Evolutionary conservation across 805 yeast species (phyloP), one percentile per base, ranked within the genome.

Genomic region (Wickerhamomyces bovis): DNA sequence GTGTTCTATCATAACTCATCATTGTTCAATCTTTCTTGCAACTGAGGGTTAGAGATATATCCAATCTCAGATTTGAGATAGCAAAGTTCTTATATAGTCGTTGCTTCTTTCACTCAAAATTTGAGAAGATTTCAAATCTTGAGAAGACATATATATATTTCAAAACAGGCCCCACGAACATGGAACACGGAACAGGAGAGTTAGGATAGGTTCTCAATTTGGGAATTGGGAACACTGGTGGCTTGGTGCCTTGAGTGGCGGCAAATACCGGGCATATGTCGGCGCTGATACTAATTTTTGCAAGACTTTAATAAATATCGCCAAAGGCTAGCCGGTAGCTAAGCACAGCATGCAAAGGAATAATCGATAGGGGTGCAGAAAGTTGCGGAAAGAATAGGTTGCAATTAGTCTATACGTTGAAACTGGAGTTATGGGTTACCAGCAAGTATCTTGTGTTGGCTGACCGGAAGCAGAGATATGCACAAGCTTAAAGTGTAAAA

Each of bases 1-100:
- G 18, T 4, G 11, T 44, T 15, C 46, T 36, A 25, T 50, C 48
- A 31, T 30, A 44, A 16, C 53, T 50, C 51, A 50, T 50, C 53
- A 47, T 50, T 23, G 15, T 40, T 26, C n/a, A 15, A 10, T 28
- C 31, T 28, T 28, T 22, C n/a, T n/a, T n/a, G n/a, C n/a, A n/a
- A n/a, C n/a, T n/a, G n/a, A n/a, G n/a, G n/a, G 6, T 31, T 5
- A 31, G 15, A 31, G 10, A 16, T 5, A 9, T 6, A 3, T 16
- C 20, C 20, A 33, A 33, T 33, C 36, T 33, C 4, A 33, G 36
- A 18, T 33, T 33, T 33, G 36, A 33, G 36, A 33, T 33, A 33
- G 36, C 36, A 33, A 33, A 33, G 36, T 33, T 18, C 36, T 33
- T 33, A 33, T 33, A 33, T 33, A 33, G 18, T 33, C 35, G 35